Evolutionary conservation across 2,329 filamentous ascomycete genomes (phyloP), one percentile per base, ranked within the genome.

Genomic region (Aspergillus neoniger): DNA sequence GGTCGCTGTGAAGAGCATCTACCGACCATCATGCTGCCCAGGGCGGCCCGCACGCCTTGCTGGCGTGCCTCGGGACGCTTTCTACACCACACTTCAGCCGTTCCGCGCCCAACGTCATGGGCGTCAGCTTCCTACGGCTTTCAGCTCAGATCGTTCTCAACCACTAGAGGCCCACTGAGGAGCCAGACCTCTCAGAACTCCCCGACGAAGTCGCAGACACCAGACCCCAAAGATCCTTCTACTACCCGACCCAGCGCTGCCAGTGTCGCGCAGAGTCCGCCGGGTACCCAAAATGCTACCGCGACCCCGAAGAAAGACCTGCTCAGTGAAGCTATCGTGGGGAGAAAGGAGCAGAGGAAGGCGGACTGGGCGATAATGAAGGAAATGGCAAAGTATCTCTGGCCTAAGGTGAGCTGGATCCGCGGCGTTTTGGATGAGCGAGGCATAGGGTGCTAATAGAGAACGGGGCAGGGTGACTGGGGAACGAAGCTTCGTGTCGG

Each of bases 311-410:
- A 78, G 60, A 87, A 88, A 67, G 82, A 86, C 30, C 77, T 93
- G 47, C 84, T 90, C 19, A 79, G 83, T 12, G 82, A 89, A 71
- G 84, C 90, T 63, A 88, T 86, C 1, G 73, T 86, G 72, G 87
- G 86, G 54, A 88, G 87, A 19, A 88, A 93, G 69, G 91, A 97
- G 78, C 96, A 99, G 83, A 87, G 95, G 69, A 96, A 93, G 79
- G 94, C 93, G 8, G 95, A 99, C 73, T 97, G 94, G 94, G 93
- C 93, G 51, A 99, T 99, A 67, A 95, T 99, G 83, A 96, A 91
- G 79, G 94, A 99, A 76, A 98, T 99, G 94, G 88, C 90, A 62
- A 88, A 88, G 63, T 99, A 99, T 76, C 81, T 99, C 21, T 99
- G 95, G 95, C 95, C 95, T 21, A 96, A 95, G 78, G 82, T 82